Evolutionary conservation across 257 asterid species (phyloP), one percentile per base, ranked within the genome.

Genomic region (Solanum virginianum): DNA sequence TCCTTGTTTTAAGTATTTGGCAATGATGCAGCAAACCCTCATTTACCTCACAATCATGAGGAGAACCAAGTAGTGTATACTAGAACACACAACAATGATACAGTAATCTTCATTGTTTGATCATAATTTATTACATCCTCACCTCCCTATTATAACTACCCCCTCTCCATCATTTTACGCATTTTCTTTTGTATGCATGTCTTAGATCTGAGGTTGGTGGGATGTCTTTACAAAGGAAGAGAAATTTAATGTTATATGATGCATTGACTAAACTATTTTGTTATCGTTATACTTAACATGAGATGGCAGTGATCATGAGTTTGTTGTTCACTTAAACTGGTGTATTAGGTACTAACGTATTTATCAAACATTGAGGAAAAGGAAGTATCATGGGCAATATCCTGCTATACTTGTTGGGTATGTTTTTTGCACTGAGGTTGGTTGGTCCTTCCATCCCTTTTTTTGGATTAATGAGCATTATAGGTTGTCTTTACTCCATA

Each of bases 321-420:
- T 82, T 84, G 84, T 85, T 84, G 84, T 72, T 85, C 43, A 74
- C 80, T 51, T 68, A 45, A 68, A 51, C 81, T 85, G 80, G 41
- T 88, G 36, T 84, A 11, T 62, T 85, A 96, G 99, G 99, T 97
- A 89, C 51, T 88, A 29, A 92, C 91, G 55, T 94, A 97, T 92
- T 92, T 97, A 55, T 93, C 96, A 82, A 84, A 84, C 80, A 80
- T 84, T 36, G 91, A 85, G 11, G 94, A 88, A 80, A 95, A 91
- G 51, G 97, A 97, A 84, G 89, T 95, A 82, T 94, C 98, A 8
- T 97, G 99, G 99, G 94, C 99, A 98, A 60, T 93, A 93, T 92
- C 99, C 99, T 77, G 90, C 98, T 85, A 88, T 97, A 88, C 99
- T 96, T 91, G 96, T 96, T 79, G 98, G 99, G 99, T 96, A 95